Evolutionary conservation across 2,329 filamentous ascomycete genomes (phyloP).

Genomic region (Exophiala bonariae): DNA sequence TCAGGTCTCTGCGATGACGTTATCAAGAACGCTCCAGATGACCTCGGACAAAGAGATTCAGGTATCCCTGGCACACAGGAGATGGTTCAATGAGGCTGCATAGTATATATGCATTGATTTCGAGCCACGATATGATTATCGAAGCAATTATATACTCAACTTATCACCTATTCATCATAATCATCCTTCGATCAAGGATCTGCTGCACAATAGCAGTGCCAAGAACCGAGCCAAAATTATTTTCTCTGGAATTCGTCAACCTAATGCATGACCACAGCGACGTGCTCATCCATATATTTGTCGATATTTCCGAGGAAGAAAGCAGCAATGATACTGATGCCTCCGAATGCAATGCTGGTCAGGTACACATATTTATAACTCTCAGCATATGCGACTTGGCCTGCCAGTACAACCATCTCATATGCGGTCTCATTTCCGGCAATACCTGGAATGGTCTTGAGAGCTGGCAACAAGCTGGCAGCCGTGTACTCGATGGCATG

Average conservation of each 20-base stretch:
- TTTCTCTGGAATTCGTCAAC: no score
- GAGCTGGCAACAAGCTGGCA: conserved; percentile 54
- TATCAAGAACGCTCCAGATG: no score
- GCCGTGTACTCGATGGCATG: conserved; percentile 56
- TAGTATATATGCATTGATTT: no score
- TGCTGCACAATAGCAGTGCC: no score
- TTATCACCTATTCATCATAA: background rate
- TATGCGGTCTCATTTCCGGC: conserved; percentile 48
- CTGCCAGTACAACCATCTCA: conserved; percentile 54
- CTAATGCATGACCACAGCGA: conserved; percentile 50
- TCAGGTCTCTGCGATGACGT: no score
- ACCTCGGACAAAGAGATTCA: no score
- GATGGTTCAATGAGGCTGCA: no score
- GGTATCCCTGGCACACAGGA: no score
- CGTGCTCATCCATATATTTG: conserved; percentile 59
- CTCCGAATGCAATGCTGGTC: conserved; percentile 62
- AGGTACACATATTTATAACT: conserved; percentile 64
- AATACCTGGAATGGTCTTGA: conserved; percentile 52
- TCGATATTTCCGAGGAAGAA: conserved; percentile 61
- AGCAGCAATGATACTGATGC: conserved; percentile 55
- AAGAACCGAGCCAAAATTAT: no score
- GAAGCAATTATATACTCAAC: background rate
- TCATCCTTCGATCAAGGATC: no score
- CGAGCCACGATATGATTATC: no score
- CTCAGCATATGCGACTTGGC: conserved; percentile 57